Evolutionary conservation across 2,329 filamentous ascomycete genomes (phyloP).

Genomic region (Colletotrichum sublineola): DNA sequence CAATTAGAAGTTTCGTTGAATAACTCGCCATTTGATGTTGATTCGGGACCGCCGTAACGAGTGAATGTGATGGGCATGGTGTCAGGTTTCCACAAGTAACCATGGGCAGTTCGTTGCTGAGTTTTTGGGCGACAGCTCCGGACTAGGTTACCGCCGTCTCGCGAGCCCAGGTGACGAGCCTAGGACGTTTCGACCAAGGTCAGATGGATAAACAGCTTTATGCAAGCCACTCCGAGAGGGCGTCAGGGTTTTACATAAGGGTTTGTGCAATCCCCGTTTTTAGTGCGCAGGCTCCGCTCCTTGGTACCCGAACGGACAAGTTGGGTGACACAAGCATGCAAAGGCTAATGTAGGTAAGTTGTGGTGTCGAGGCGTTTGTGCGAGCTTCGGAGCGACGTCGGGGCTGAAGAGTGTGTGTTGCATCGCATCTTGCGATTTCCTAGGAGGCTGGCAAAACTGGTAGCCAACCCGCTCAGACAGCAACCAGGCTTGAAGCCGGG

Average conservation of each 20-base stretch:
- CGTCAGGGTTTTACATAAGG: conserved; percentile 31
- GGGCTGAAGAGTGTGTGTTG: conserved; percentile 27
- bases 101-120: not conserved
- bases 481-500: conserved; percentile 21
- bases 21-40: conserved; percentile 3
- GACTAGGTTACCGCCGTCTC: conserved; percentile 36
- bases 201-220: conserved; percentile 35
- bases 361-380: conserved; percentile 30
- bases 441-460: conserved; percentile 10
- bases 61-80: not conserved
- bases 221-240: conserved; percentile 18
- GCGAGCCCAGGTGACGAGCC: conserved; percentile 28
- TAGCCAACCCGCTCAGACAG: conserved; percentile 21
- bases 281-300: conserved; percentile 4
- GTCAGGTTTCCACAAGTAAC: not conserved
- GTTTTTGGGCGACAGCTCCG: conserved; percentile 6
- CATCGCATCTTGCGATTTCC: conserved; percentile 2
- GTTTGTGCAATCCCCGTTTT: conserved; percentile 28
- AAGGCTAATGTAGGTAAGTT: conserved; percentile 27
- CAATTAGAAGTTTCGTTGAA: conserved; percentile 14
- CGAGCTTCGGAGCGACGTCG: conserved; percentile 41
- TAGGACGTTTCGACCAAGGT: conserved; percentile 34
- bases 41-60: conserved; percentile 5
- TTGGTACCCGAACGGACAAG: conserved; percentile 4
- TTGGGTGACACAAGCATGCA: conserved; percentile 24